Conservation (phyloP, 129 eudicot species). For the Tagetes erecta region DNA sequence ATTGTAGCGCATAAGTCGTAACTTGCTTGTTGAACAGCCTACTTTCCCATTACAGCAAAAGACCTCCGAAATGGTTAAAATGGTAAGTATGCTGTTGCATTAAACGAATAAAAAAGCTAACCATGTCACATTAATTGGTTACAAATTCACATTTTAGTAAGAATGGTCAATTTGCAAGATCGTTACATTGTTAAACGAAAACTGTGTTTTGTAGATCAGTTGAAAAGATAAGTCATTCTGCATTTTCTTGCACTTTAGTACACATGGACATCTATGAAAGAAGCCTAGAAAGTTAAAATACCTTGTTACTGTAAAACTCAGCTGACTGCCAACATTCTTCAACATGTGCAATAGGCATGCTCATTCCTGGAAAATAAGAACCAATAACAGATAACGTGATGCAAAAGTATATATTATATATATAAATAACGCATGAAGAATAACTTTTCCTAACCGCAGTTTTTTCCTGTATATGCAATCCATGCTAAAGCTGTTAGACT, state of each 20-base stretch:
- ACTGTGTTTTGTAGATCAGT: background rate
- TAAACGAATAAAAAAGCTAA: background rate
- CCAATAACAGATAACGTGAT: conserved; percentile 11
- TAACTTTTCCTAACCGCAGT: conserved; percentile 62
- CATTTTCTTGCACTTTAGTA: conserved; percentile 8
- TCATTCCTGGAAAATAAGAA: conserved; percentile 64
- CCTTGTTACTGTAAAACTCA: conserved; percentile 93
- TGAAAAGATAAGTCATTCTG: background rate
- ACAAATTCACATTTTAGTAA: background rate
- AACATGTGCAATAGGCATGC: conserved; percentile 93
- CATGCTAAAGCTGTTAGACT: conserved; percentile 90
- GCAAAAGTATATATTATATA: background rate
- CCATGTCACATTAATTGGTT: background rate
- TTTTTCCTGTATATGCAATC: conserved; percentile 91
- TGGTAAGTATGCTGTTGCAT: background rate
- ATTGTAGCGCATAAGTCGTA: background rate
- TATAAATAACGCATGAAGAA: background rate
- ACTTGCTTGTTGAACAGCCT: background rate
- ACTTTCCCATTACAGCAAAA: background rate
- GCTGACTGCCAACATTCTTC: conserved; percentile 99
- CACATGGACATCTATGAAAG: background rate
- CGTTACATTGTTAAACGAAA: background rate
- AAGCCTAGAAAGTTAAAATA: conserved; percentile 17
- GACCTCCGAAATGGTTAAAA: background rate
- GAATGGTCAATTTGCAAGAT: background rate